Evolutionary conservation across 176 grass and related monocot species (phyloP), one percentile per base, ranked within the genome.

Genomic region (Oropetium thomaeum): DNA sequence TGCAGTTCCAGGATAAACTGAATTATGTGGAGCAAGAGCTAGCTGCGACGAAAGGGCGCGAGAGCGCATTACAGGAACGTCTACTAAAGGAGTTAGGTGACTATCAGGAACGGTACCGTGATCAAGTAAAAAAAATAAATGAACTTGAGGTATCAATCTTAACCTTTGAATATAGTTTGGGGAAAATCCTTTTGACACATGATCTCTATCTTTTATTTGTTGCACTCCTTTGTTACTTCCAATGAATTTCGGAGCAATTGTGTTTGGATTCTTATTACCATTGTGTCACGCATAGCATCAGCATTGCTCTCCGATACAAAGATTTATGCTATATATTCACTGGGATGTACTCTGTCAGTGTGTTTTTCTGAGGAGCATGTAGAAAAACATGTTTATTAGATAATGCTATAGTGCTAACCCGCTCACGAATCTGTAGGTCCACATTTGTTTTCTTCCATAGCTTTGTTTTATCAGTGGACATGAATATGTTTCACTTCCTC

Each of bases 21-120:
- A 78, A 73, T 42, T 89, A 80, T 55, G 77, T 88, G 67, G 90
- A 98, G 76, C 95, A 98, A 94, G 91, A 98, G 64, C 77, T 94
- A 52, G 83, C 89, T 23, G 91, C 91, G 59, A 86, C 95, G 45
- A 98, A 94, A 84, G 91, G 88, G 10, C 78, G 89, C 25, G 91
- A 98, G 73, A 74, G 66, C 57, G 76, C 95, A 85, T 82, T 98
- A 59, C 86, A 94, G 82, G 84, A 94, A 51, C 73, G 84, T 6
- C 53, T 98, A 60, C 45, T 98, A 59, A 94, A 98, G 76, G 95
- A 94, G 68, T 70, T 94, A 57, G 67, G 37, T 60, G 75, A 79
- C n/a, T 94, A 86, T 83, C 82, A 89, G 67, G 81, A 84, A 26
- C 79, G 84, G 20, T 93, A 98, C 58, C 57, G 27, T n/a, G 58